Evolutionary conservation across 169 alveolate species (phyloP).

Genomic region (Plasmodium fragile): DNA sequence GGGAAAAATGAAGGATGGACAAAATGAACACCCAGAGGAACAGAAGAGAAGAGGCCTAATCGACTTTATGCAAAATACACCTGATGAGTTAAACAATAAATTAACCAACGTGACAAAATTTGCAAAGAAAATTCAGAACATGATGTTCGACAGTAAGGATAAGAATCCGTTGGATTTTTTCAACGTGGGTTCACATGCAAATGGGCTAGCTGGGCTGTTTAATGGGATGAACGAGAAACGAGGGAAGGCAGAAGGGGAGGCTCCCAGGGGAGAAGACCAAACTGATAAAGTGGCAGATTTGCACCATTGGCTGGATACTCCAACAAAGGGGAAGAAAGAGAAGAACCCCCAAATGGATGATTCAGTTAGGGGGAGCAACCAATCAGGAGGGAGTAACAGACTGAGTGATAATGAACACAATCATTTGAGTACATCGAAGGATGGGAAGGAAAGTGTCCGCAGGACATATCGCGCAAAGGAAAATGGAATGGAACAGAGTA

Average conservation of each 20-base stretch:
- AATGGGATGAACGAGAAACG: conserved; percentile 12
- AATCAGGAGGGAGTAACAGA: background rate
- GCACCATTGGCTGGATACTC: background rate
- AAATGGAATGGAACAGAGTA: background rate
- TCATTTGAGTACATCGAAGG: background rate
- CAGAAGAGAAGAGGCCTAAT: background rate
- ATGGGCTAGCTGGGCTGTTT: conserved; percentile 31
- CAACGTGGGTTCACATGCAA: background rate
- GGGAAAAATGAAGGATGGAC: background rate
- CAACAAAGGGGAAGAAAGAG: background rate
- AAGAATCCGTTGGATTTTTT: conserved; percentile 2
- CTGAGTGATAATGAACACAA: background rate
- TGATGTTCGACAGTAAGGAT: conserved; percentile 32
- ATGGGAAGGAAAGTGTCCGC: background rate
- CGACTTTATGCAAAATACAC: background rate
- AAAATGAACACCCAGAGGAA: background rate
- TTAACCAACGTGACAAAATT: conserved; percentile 10
- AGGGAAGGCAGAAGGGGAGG: background rate
- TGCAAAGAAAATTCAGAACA: conserved; percentile 51
- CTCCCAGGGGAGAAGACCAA: background rate
- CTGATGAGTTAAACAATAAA: conserved; percentile 1
- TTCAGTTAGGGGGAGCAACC: background rate
- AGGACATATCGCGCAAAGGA: background rate
- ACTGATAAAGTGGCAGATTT: background rate
- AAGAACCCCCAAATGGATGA: background rate